Evolutionary conservation across 495 filamentous ascomycete genomes (phyloP).

Genomic region (Penicillium simplicissimum): DNA sequence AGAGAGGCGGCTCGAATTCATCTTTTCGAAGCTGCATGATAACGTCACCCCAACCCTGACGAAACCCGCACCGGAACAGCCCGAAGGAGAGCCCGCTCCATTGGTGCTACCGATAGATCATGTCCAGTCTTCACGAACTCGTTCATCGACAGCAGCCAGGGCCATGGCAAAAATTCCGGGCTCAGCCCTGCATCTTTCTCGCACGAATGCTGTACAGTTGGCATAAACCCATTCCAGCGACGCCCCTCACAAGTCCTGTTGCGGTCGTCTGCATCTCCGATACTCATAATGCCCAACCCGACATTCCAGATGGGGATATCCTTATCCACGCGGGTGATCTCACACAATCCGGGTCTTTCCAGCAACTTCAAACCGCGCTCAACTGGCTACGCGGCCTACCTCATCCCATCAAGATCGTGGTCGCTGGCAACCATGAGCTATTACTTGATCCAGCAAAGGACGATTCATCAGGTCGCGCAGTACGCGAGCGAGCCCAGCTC

Average conservation of each 20-base stretch:
- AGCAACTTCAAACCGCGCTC: conserved; percentile 60
- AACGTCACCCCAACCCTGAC: too few relatives aligned
- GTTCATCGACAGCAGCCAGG: conserved; percentile 20
- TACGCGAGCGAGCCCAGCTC: conserved; percentile 24
- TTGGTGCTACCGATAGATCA: not conserved
- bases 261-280: conserved; percentile 64
- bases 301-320: conserved; percentile 67
- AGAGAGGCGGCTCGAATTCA: too few relatives aligned
- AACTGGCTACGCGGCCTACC: conserved; percentile 64
- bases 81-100: not conserved
- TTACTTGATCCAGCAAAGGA: conserved; percentile 55
- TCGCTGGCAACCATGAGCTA: conserved; percentile 73
- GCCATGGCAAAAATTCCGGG: conserved; percentile 21
- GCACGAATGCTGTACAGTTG: conserved; percentile 21
- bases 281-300: conserved; percentile 64
- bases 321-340: conserved; percentile 79
- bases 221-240: conserved; percentile 15
- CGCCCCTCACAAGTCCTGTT: conserved; percentile 14
- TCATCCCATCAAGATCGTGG: conserved; percentile 66
- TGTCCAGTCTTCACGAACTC: conserved; percentile 18
- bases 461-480: conserved; percentile 11
- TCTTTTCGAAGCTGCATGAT: too few relatives aligned
- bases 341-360: conserved; percentile 59
- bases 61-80: too few relatives aligned
- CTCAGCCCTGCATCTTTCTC: conserved; percentile 20